These are phyloP conservation scores for Hericium erinaceus DNA, from an alignment of 768 basidiomycete species.

Conservation along the genomic window DNA sequence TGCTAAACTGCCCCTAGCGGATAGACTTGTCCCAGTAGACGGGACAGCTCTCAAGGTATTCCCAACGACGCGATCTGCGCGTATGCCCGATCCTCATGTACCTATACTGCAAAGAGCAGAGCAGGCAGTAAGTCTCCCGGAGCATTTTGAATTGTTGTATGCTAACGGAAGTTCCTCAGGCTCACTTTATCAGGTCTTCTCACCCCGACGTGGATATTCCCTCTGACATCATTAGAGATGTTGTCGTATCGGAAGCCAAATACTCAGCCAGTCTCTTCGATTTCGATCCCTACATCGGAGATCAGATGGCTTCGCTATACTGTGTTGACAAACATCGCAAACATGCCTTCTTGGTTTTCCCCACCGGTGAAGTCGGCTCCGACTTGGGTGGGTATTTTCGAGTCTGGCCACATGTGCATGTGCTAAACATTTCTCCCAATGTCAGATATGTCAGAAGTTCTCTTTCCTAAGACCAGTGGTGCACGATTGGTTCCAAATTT, in stretches of 20 bases:
- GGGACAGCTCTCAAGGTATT: slow-evolving; percentile 37
- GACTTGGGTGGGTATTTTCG: slow-evolving; percentile 46
- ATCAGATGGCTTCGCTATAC: slow-evolving; percentile 36
- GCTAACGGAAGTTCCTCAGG: slow-evolving; percentile 28
- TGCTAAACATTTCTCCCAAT: not conserved
- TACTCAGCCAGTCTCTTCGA: slow-evolving; percentile 23
- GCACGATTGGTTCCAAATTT: slow-evolving; percentile 32
- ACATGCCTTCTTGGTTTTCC: slow-evolving; percentile 40
- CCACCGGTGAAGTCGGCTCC: slow-evolving; percentile 49
- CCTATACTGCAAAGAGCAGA: slow-evolving; percentile 46
- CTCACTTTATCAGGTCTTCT: slow-evolving; percentile 61
- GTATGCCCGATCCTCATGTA: slow-evolving; percentile 20
- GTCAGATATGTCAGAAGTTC: slow-evolving; percentile 42
- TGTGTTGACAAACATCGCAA: slow-evolving; percentile 17
- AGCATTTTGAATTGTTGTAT: not conserved
- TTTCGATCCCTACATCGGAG: slow-evolving; percentile 54
- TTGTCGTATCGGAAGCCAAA: slow-evolving; percentile 39
- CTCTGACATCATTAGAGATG: slow-evolving; percentile 51
- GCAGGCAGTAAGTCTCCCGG: slow-evolving; percentile 43
- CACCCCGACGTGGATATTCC: slow-evolving; percentile 71
- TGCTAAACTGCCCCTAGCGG: not conserved
- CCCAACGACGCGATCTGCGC: slow-evolving; percentile 43
- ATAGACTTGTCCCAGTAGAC: slow-evolving; percentile 9
- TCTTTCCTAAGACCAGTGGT: slow-evolving; percentile 17
- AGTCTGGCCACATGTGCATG: not conserved